phyloP scores from a whole-genome alignment of 1,284 basidiomycete genomes.

The Ganoderma boninense region DNA sequence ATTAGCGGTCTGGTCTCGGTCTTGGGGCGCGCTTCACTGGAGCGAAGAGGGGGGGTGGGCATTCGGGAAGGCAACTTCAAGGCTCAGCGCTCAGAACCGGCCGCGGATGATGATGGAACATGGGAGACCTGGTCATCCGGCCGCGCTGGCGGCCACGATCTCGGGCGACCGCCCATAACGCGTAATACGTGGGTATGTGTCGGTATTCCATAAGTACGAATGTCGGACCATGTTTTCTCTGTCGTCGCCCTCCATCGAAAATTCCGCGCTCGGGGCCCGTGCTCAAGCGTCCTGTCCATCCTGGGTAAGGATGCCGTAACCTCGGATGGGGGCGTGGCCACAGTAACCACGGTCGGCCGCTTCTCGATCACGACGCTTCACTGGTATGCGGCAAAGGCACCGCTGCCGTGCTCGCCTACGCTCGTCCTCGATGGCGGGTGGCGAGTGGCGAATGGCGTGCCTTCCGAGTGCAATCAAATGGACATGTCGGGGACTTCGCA shows the following conservation, averaged over 20 bases:
- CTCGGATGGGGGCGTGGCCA: not conserved
- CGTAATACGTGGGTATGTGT: no score
- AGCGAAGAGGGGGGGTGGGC: not conserved
- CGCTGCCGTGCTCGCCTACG: not conserved
- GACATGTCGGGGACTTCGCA: no score
- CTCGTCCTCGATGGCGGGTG: not conserved
- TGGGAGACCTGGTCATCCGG: no score
- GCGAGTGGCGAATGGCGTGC: not conserved
- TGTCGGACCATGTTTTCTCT: no score
- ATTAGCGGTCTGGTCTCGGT: not conserved
- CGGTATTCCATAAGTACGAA: not conserved
- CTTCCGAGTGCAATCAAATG: not conserved
- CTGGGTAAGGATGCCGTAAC: not conserved
- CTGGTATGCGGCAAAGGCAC: not conserved
- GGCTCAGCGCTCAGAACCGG: no score
- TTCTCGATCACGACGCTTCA: not conserved
- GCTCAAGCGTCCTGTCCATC: not conserved
- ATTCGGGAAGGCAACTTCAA: no score
- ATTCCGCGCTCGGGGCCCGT: not conserved
- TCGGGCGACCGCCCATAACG: not conserved
- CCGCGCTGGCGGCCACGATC: not conserved
- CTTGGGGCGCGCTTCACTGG: not conserved
- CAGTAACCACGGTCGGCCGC: not conserved
- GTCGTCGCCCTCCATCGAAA: not conserved
- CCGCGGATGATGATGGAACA: no score